Base-by-base conservation (phyloP, 345 rosid genomes). In the Boechera stricta region DNA sequence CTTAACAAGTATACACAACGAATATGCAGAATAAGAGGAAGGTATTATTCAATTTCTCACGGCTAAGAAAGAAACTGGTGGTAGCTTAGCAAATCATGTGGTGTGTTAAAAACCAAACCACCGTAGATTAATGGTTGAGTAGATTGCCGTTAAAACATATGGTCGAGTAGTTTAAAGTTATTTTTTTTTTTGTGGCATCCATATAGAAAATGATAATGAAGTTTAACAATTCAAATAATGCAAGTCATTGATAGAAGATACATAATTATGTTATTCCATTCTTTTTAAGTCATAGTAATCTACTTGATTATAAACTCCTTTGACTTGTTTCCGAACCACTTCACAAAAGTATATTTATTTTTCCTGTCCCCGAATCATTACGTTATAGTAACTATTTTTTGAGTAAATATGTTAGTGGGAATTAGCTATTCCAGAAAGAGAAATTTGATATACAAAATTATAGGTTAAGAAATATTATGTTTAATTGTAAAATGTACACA, bases 21-120 rank as follows among this genome's bases (percentile, higher is more conserved):
- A 69, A 76, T 76, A 64, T 69, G 56, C 74, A 51, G 38, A 52
- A 61, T 35, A 8, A 52, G 47, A 51, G 28, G 21, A 52, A 51
- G 15, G 79, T 32, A 69, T 15, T 52, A 60, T 69, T 69, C 74
- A 76, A 8, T 52, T 60, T 51, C 48, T 60, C 26, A 49, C 38
- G 74, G 69, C 74, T 59, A 16, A 0, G 2, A 59, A 7, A 11
- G 4, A 47, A 49, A 41, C 15, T 42, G 0, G 4, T 29, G 59
- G 49, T 32, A 33, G 10, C 78, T 65, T 45, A 24, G 15, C 58
- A 57, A 66, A 66, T 48, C 54, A 33, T 57, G 78, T 75, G 60
- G 53, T 45, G 66, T 8, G 33, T n/a, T 13, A 49, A 16, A 49
- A 16, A 16, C 52, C 52, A 59, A 38, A 0, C 41, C 41, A 38